These are phyloP conservation scores for Euphorbia pulcherrima DNA, from an alignment of 345 rosid genomes.

Conservation along the genomic window DNA sequence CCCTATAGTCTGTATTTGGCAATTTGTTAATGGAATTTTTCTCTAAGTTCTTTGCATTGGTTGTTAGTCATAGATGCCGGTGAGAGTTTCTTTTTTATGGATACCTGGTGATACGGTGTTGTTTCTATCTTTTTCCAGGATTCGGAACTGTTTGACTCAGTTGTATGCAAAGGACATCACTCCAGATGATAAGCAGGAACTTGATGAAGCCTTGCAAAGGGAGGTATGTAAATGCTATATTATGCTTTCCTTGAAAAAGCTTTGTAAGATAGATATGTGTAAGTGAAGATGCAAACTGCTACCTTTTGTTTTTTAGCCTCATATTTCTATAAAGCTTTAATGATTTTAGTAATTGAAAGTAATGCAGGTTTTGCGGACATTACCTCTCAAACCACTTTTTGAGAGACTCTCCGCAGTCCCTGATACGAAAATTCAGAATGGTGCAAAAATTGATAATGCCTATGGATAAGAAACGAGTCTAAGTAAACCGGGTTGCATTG, in stretches of 20 bases:
- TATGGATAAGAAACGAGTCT: background rate
- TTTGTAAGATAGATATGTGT: background rate
- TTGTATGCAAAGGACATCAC: slow-evolving; percentile 88
- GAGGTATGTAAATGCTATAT: slow-evolving; percentile 45
- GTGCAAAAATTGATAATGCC: background rate
- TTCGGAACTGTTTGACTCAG: slow-evolving; percentile 79
- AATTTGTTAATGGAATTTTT: background rate
- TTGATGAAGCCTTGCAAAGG: slow-evolving; percentile 90
- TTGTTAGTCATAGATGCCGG: background rate
- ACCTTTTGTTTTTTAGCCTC: background rate
- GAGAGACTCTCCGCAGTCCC: background rate
- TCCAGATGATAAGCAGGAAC: slow-evolving; percentile 98
- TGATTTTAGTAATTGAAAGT: background rate
- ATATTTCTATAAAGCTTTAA: background rate
- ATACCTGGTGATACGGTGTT: background rate
- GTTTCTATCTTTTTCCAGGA: slow-evolving; percentile 44
- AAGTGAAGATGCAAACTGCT: background rate
- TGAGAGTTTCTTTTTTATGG: background rate
- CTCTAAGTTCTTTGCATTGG: background rate
- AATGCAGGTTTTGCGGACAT: background rate
- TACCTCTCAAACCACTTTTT: background rate
- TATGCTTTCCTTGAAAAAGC: background rate
- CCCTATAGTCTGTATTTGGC: background rate
- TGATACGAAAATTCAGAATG: background rate
- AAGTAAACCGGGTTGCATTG: background rate